Evolutionary conservation across 768 basidiomycete species (phyloP).

Genomic region (Pleurotus pulmonarius): DNA sequence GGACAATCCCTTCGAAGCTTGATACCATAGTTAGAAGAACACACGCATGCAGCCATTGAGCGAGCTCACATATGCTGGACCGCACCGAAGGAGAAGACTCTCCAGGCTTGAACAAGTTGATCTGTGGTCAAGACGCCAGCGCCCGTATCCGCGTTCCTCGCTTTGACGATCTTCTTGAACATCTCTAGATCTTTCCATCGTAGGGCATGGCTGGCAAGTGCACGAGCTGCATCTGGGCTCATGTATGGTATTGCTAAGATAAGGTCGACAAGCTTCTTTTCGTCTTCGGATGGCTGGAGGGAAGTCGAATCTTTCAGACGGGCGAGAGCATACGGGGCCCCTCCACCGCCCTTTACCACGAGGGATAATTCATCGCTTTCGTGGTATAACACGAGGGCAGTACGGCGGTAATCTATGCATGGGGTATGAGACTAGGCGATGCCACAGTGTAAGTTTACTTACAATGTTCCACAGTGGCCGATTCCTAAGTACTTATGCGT

Average conservation of each 20-base stretch:
- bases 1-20: conserved; percentile 20
- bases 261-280: conserved; percentile 2
- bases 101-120: conserved; percentile 16
- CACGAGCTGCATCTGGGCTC: background rate
- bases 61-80: conserved; percentile 17
- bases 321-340: conserved; percentile 17
- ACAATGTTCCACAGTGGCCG: conserved; percentile 27
- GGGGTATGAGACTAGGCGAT: conserved; percentile 8
- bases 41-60: background rate
- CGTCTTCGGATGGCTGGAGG: conserved; percentile 12
- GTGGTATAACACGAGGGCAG: conserved; percentile 28
- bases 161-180: conserved; percentile 22
- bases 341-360: conserved; percentile 13
- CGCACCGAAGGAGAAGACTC: conserved; percentile 19
- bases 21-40: background rate
- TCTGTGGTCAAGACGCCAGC: conserved; percentile 11
- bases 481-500: conserved; percentile 14
- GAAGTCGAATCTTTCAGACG: conserved; percentile 12
- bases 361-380: conserved; percentile 16
- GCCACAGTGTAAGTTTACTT: conserved; percentile 6
- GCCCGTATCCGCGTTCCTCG: conserved; percentile 9
- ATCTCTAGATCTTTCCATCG: conserved; percentile 22
- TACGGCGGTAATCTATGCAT: conserved; percentile 21
- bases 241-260: background rate
- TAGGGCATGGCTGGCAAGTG: conserved; percentile 19